phyloP scores from a whole-genome alignment of 1,284 basidiomycete species.

The Xerocomus amazonicus region DNA sequence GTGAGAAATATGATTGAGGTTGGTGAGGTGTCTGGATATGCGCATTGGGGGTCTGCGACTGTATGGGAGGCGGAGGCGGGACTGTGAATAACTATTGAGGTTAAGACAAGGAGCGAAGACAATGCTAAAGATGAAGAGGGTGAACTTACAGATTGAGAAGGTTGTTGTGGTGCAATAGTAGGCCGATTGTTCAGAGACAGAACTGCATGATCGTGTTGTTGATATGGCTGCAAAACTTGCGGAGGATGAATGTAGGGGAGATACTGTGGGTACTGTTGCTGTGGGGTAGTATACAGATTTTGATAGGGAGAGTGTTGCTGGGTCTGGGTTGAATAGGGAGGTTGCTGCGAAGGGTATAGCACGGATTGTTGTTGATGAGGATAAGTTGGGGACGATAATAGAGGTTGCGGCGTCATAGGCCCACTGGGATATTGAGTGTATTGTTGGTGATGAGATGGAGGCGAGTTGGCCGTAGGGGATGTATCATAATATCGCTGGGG shows the following conservation, averaged over 20 bases:
- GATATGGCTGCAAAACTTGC: slow-evolving; percentile 16
- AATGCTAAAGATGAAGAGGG: slow-evolving; percentile 17
- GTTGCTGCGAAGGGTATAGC: slow-evolving; percentile 9
- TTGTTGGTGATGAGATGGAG: slow-evolving; percentile 9
- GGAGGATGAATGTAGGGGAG: slow-evolving; percentile 16
- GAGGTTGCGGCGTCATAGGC: slow-evolving; percentile 11
- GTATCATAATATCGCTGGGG: slow-evolving; percentile 15
- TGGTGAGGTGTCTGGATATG: slow-evolving; percentile 11
- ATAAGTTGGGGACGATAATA: slow-evolving; percentile 10
- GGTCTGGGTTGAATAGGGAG: slow-evolving; percentile 4
- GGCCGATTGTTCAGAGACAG: slow-evolving; percentile 4
- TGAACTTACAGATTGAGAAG: slow-evolving; percentile 35
- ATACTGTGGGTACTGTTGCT: slow-evolving; percentile 15
- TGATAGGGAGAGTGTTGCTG: slow-evolving; percentile 14
- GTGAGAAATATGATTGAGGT: slow-evolving; percentile 15
- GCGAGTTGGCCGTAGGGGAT: neutral
- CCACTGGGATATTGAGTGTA: slow-evolving; percentile 14
- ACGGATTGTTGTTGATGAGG: slow-evolving; percentile 12
- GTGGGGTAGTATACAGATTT: slow-evolving; percentile 9
- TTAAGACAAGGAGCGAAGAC: neutral
- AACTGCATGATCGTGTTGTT: slow-evolving; percentile 12
- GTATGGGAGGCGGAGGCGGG: slow-evolving; percentile 14
- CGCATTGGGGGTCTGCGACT: slow-evolving; percentile 12
- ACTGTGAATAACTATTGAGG: slow-evolving; percentile 14
- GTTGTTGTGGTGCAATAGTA: slow-evolving; percentile 3